Base-by-base conservation (phyloP, 1,284 basidiomycete genomes). In the Wolfiporia cocos region DNA sequence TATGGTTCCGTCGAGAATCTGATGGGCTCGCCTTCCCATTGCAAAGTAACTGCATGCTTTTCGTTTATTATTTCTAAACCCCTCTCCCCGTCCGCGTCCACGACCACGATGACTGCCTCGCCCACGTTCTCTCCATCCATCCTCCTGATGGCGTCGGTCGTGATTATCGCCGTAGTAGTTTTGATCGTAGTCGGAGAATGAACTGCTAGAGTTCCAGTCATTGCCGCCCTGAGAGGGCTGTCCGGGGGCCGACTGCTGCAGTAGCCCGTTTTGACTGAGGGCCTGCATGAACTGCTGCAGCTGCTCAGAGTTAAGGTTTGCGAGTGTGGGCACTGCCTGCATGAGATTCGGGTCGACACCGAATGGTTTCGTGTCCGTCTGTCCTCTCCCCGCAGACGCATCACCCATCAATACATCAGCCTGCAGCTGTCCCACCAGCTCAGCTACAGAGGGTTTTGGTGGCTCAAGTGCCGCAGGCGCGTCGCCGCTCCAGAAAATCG, bases 11-110 rank as follows among this genome's bases (percentile, higher is more conserved):
- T 59, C 59, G 64, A 62, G 53, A 61, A 63, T 63, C 26, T 9
- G 67, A 56, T 46, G 71, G 74, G 81, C 86, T 89, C 78, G 81
- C 86, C 86, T 88, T 86, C 86, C 86, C 74, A 79, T 74, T 68
- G 77, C 77, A 76, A 81, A 88, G 72, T 87, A 89, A 74, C 71
- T 83, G 81, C 86, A 89, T 68, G 81, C 78, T 80, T 76, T 81
- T 78, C 81, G 74, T 78, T 81, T 86, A 75, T 69, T 83, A 69
- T 68, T 73, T 78, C 74, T 86, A 81, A 69, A 76, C 48, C 75
- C 78, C 48, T 70, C 71, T 34, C 71, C 68, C 28, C 64, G 62
- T 41, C 79, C 75, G 48, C 77, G 60, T 34, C 78, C 78, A 43
- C 76, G 65, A 24, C 76, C 73, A 19, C 75, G 62, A 17, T 59